Conservation (phyloP, 225 moss, liverwort and hornwort species). For the Sphagnum tenellum region DNA sequence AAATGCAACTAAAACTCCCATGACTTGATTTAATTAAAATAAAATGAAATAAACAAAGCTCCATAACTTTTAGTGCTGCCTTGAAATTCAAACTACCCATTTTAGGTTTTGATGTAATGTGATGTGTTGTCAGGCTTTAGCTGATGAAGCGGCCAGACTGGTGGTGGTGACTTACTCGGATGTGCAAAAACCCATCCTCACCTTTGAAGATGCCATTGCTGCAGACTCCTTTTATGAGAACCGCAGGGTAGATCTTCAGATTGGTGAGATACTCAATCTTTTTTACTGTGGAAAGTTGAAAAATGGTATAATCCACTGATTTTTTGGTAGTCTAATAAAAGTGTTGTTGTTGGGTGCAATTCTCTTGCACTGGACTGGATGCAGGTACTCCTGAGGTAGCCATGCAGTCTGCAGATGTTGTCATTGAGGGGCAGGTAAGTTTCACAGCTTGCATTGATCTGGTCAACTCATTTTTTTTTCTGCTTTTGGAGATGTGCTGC, state of each 20-base stretch:
- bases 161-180: conserved; percentile 59
- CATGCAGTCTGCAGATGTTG: conserved; percentile 43
- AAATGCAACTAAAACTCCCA: too few relatives aligned
- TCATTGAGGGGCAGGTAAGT: conserved; percentile 67
- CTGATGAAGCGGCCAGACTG: conserved; percentile 61
- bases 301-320: too few relatives aligned
- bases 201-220: conserved; percentile 70
- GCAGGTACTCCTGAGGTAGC: conserved; percentile 53
- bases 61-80: too few relatives aligned
- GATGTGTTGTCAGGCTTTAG: conserved; percentile 32
- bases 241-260: conserved; percentile 40
- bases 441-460: neutral
- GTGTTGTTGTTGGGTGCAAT: too few relatives aligned
- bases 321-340: too few relatives aligned
- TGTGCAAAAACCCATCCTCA: conserved; percentile 52
- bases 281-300: neutral
- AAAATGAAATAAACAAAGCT: too few relatives aligned
- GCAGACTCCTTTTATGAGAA: conserved; percentile 42
- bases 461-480: too few relatives aligned
- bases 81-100: too few relatives aligned
- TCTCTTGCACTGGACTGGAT: neutral
- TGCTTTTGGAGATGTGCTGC: too few relatives aligned
- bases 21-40: too few relatives aligned
- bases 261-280: conserved; percentile 13
- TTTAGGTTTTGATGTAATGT: neutral